Evolutionary conservation across 73 alveolate genomes (phyloP), one percentile per base, ranked within the genome.

Genomic region (Paramecium pentaurelia): DNA sequence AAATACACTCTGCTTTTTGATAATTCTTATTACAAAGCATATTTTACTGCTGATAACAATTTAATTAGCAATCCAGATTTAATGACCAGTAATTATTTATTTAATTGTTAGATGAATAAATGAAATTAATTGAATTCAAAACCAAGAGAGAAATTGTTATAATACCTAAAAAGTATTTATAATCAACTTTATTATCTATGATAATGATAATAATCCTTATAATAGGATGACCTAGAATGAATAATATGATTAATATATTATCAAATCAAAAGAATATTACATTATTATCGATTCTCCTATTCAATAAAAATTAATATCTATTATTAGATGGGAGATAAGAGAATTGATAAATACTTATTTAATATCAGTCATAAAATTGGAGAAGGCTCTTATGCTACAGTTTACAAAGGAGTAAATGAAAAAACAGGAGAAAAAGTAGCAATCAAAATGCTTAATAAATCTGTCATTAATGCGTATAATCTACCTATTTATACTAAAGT

Each of bases 401-500:
- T 89, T 6, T 89, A 44, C 51, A 71, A 45, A 51, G 94, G 94
- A 32, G 71, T 42, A 36, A 83, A 89, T 45, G 88, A 83, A 71
- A 83, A 89, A 89, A 89, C 92, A 0, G 90, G 91, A 71, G 88
- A 89, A 42, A 83, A 77, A 47, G 94, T 89, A 42, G 94, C 94
- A 9, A 89, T 89, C 11, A 89, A 89, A 32, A 89, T 89, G 94
- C 49, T 89, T 3, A 64, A 44, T 30, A 89, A 83, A 30, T 38
- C 80, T n/a, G 88, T 71, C 51, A 89, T 89, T 12, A 22, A 77
- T 44, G 86, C 86, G 86, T 80, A 80, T 27, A 10, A 38, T 3
- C 30, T 12, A 10, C 7, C 51, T 18, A n/a, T 44, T 10, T 45
- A 80, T 44, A 64, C 36, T 54, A 6, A 20, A 80, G 91, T 6